phyloP scores from a whole-genome alignment of 116 monocot species.

The Phalaenopsis hybrid region DNA sequence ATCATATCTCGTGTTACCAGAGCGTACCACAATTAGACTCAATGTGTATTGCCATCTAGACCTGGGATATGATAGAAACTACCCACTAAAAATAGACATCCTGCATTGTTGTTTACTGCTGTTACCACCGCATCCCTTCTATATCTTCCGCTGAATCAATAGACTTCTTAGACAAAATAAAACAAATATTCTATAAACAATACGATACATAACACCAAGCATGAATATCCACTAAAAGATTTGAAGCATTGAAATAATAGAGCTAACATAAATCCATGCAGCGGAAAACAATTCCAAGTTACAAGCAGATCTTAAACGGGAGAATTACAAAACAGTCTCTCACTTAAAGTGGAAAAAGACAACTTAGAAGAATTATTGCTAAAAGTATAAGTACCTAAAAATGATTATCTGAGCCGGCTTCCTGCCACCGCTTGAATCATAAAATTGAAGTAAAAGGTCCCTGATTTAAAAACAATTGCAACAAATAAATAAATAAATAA shows the following conservation, averaged over 20 bases:
- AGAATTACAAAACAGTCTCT: not conserved
- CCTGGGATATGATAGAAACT: not conserved
- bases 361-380: not conserved
- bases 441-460: conserved; percentile 78
- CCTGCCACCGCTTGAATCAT: conserved; percentile 33
- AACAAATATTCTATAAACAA: not conserved
- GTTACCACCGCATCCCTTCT: not conserved
- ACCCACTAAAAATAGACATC: not conserved
- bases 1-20: not conserved
- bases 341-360: not conserved
- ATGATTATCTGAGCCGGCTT: conserved; percentile 79
- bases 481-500: not conserved
- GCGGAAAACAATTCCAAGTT: not conserved
- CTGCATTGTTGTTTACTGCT: not conserved
- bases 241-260: not conserved
- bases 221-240: not conserved
- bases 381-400: conserved; percentile 47
- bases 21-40: too few species aligned
- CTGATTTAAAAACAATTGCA: conserved; percentile 19
- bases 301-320: not conserved
- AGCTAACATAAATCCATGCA: not conserved
- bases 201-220: not conserved
- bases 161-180: not conserved
- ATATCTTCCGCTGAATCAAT: not conserved
- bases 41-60: not conserved